Percentiles rank a stretch among this genome's conserved stretches.
phyloP scores from a whole-genome alignment of 257 asterid genomes.

The Nicotiana sylvestris region DNA sequence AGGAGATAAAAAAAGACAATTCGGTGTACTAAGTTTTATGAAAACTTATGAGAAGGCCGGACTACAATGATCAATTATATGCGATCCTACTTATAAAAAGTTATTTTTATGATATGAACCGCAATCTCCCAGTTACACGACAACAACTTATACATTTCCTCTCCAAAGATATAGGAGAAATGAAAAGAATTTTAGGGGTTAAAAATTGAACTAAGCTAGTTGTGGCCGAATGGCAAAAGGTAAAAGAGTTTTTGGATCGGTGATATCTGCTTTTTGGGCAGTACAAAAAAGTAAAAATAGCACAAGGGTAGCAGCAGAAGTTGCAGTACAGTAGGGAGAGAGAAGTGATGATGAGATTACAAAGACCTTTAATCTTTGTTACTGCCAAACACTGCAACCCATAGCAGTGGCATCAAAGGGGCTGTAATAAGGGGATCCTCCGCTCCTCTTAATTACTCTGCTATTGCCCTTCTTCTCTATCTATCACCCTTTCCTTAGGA shows the following conservation, averaged over 20 bases:
- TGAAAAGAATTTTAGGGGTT: slow-evolving; percentile 6
- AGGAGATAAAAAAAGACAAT: too few species aligned
- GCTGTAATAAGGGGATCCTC: slow-evolving; percentile 21
- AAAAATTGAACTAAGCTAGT: not conserved
- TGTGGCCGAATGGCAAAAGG: slow-evolving; percentile 1
- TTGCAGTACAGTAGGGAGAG: not conserved
- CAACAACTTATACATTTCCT: too few species aligned
- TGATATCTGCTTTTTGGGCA: slow-evolving; percentile 33
- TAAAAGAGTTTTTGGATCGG: slow-evolving; percentile 24
- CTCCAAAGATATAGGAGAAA: not conserved
- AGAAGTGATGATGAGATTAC: slow-evolving; percentile 37
- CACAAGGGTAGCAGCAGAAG: not conserved
- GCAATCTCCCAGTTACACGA: too few species aligned
- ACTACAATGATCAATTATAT: too few species aligned
- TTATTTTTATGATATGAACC: too few species aligned
- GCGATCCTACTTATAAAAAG: too few species aligned
- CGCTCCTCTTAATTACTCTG: not conserved
- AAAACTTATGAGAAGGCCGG: too few species aligned
- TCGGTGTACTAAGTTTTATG: too few species aligned
- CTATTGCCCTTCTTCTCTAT: not conserved
- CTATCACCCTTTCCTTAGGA: not conserved
- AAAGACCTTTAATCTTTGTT: slow-evolving; percentile 56
- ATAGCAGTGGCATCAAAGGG: slow-evolving; percentile 44
- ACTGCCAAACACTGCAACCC: slow-evolving; percentile 84
- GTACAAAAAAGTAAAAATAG: slow-evolving; percentile 32